Conservation (phyloP, 1,284 basidiomycete genomes). For the Rhodotorula sp. region DNA sequence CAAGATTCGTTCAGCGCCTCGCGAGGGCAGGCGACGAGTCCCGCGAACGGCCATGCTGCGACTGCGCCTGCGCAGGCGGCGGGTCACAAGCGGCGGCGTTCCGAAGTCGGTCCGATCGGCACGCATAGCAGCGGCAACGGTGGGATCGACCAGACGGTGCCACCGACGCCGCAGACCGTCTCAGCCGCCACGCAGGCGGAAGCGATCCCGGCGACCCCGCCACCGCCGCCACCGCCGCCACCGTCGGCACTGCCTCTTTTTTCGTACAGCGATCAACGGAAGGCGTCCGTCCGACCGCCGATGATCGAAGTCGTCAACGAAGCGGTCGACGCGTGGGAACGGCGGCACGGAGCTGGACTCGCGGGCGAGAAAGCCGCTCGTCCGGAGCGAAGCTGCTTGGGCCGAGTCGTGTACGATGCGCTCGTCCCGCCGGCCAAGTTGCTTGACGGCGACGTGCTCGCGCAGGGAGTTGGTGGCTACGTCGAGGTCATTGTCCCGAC, state of each 20-base stretch:
- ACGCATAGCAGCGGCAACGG: not conserved
- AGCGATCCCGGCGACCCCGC: not conserved
- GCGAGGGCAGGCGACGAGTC: not conserved
- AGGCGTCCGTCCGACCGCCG: constrained; percentile 25
- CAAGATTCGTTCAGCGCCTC: not conserved
- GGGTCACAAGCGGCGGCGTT: not conserved
- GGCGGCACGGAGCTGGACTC: not conserved
- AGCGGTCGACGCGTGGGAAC: constrained; percentile 10
- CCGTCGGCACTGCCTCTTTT: constrained; percentile 25
- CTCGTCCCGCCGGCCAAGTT: constrained; percentile 35
- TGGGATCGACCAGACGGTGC: not conserved
- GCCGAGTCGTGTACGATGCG: constrained; percentile 40
- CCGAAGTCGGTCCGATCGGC: not conserved
- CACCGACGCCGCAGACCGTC: not conserved
- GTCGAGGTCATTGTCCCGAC: constrained; percentile 40
- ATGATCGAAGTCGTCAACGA: constrained; percentile 28
- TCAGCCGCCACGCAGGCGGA: not conserved
- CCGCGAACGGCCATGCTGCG: not conserved
- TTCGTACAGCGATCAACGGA: constrained; percentile 18
- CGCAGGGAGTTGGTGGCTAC: constrained; percentile 34
- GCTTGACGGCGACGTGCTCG: constrained; percentile 37
- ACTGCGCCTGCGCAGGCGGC: not conserved
- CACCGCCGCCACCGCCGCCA: not conserved
- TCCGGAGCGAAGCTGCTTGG: constrained; percentile 26
- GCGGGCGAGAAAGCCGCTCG: not conserved